A percentile compares a stretch with the other conserved stretches of the same genome.
These are phyloP conservation scores for Cadophora malorum DNA, from an alignment of 2,329 filamentous ascomycete genomes.

Conservation along the genomic window DNA sequence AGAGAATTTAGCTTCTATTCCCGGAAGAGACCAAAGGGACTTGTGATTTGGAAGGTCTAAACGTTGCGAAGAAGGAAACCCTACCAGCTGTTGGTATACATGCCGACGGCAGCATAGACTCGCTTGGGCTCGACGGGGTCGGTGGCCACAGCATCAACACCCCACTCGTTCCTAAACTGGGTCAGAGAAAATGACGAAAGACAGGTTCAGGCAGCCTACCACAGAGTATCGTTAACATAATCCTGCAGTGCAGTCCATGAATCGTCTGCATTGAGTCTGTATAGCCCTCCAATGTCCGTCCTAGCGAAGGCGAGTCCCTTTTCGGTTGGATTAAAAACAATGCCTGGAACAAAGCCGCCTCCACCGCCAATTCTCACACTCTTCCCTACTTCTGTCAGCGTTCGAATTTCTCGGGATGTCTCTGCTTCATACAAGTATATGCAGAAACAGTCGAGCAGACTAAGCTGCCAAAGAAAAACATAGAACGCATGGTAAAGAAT, in stretches of 20 bases:
- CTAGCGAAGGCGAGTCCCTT: constrained; percentile 61
- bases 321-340: constrained; percentile 60
- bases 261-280: constrained; percentile 60
- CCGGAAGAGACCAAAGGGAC: no score
- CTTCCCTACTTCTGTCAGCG: constrained; percentile 13
- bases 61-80: no score
- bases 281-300: constrained; percentile 64
- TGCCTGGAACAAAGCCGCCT: constrained; percentile 62
- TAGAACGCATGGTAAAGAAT: constrained; percentile 20
- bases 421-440: constrained; percentile 17
- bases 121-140: constrained; percentile 59
- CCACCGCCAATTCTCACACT: constrained; percentile 46
- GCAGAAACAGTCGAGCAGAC: constrained; percentile 20
- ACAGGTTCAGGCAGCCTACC: constrained; percentile 21
- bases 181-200: constrained; percentile 8
- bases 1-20: no score
- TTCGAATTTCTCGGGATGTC: background rate
- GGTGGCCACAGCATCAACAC: constrained; percentile 61
- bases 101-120: constrained; percentile 60
- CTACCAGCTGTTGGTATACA: constrained; percentile 61
- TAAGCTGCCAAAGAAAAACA: constrained; percentile 16
- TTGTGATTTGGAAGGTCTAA: no score
- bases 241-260: constrained; percentile 62
- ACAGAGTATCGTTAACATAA: constrained; percentile 32
- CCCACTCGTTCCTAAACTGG: constrained; percentile 58